phyloP scores from a whole-genome alignment of 495 filamentous ascomycete genomes.

The Penicillium angulare region DNA sequence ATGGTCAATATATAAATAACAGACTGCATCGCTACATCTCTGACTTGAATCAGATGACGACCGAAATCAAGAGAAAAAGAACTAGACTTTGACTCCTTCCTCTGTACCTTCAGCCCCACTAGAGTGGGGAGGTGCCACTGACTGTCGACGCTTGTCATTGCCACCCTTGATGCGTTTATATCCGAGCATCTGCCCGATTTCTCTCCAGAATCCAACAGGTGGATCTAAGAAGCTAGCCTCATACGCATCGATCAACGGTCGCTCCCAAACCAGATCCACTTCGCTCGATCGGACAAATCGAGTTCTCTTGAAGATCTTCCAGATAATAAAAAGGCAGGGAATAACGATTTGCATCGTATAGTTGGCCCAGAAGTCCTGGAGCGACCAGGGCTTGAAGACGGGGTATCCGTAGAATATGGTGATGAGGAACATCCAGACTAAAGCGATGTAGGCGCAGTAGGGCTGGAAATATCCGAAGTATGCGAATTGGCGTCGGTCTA shows the following conservation, averaged over 20 bases:
- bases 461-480: conserved; percentile 61
- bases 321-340: conserved; percentile 46
- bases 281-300: conserved; percentile 45
- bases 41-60: background rate
- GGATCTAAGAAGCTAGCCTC: conserved; percentile 29
- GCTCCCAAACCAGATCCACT: conserved; percentile 58
- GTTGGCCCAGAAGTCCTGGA: conserved; percentile 53
- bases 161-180: conserved; percentile 17
- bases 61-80: background rate
- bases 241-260: conserved; percentile 31
- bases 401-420: conserved; percentile 54
- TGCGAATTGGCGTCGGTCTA: conserved; percentile 54
- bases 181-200: conserved; percentile 22
- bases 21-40: too few species aligned
- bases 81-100: background rate
- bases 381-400: conserved; percentile 49
- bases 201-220: conserved; percentile 28
- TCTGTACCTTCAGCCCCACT: background rate
- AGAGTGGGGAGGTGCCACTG: background rate
- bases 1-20: background rate
- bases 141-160: conserved; percentile 18
- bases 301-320: conserved; percentile 58
- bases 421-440: conserved; percentile 45
- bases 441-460: conserved; percentile 51
- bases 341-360: conserved; percentile 58